These are phyloP conservation scores for Trichoderma koningiopsis DNA, from an alignment of 2,329 filamentous ascomycete species.

Conservation along the genomic window DNA sequence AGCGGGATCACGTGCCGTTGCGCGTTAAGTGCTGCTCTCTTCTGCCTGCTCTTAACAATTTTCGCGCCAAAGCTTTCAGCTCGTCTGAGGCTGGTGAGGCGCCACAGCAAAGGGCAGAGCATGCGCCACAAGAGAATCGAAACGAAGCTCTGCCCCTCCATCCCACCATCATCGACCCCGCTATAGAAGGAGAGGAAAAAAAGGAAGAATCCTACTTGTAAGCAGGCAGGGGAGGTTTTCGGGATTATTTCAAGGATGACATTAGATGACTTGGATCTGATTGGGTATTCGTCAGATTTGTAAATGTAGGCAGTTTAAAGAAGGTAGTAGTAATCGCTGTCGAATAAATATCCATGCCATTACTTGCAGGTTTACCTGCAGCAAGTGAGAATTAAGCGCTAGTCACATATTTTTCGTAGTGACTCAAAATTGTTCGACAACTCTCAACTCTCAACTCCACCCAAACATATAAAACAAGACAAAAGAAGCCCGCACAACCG, in stretches of 20 bases:
- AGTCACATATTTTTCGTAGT: not conserved
- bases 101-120: not conserved
- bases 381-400: not conserved
- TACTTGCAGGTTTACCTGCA: not conserved
- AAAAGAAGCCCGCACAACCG: constrained; percentile 7
- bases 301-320: not conserved
- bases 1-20: constrained; percentile 39
- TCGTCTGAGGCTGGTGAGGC: not conserved
- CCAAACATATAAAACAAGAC: not conserved
- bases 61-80: not conserved
- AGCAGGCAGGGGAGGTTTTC: not conserved
- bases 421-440: constrained; percentile 10
- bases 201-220: not conserved
- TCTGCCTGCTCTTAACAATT: not conserved
- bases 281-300: not conserved
- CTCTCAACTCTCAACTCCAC: not conserved
- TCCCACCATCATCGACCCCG: constrained; percentile 24
- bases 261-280: not conserved
- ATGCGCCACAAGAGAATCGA: constrained; percentile 2
- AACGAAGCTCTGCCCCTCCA: constrained; percentile 24
- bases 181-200: not conserved
- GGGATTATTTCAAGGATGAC: not conserved
- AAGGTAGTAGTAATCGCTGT: not conserved
- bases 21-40: constrained; percentile 28
- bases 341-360: not conserved